Conservation (phyloP, 2,329 filamentous ascomycete species). For the Paracorniculantispora psalliotae region DNA sequence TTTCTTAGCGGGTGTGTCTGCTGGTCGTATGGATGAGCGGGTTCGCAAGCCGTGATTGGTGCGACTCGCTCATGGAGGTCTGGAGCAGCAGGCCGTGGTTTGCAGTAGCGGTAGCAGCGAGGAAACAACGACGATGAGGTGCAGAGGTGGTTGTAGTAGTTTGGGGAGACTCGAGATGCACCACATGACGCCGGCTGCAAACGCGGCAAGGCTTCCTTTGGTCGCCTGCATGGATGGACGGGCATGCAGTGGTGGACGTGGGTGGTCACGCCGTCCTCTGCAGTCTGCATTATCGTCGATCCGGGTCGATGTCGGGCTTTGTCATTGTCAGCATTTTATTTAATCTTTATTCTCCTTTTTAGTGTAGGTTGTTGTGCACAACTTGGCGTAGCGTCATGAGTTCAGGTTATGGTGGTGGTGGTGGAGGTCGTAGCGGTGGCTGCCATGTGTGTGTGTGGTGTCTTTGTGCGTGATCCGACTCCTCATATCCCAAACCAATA, state of each 20-base stretch:
- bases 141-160: neutral
- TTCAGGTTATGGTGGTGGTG: neutral
- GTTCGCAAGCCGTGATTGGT: neutral
- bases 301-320: no score
- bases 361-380: neutral
- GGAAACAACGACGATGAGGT: neutral
- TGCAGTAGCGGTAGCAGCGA: neutral
- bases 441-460: neutral
- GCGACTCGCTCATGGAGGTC: neutral
- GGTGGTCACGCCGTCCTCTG: neutral
- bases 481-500: no score
- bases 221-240: neutral
- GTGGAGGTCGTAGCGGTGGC: neutral
- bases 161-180: neutral
- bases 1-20: neutral
- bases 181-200: neutral
- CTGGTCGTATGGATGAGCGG: neutral
- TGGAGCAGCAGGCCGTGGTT: neutral
- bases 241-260: no score
- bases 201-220: neutral
- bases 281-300: neutral
- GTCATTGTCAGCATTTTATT: no score
- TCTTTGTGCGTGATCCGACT: no score
- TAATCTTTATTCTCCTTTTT: neutral
- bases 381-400: slow-evolving; percentile 3